Conservation (phyloP, 139 green algal species). For the Limnomonas spitsbergensis region DNA sequence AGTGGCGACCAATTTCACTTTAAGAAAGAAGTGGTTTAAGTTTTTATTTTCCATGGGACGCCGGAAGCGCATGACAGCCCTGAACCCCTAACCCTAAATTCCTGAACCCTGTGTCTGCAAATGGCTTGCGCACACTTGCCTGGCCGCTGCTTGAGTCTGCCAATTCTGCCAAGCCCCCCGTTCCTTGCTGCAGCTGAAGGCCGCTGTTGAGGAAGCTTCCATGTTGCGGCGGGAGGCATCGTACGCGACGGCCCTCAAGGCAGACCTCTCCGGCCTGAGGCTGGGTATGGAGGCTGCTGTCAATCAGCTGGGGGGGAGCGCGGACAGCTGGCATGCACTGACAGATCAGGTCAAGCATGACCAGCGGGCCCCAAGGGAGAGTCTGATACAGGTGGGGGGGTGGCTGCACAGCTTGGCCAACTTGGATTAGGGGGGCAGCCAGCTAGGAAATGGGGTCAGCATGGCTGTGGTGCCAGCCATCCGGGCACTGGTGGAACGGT, state of each 20-base stretch:
- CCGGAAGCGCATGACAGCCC: too few species aligned
- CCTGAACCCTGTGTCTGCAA: too few species aligned
- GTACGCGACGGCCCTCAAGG: neutral
- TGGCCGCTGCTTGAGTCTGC: neutral
- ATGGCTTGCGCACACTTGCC: too few species aligned
- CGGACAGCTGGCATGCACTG: neutral
- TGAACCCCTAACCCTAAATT: too few species aligned
- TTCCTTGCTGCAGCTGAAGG: neutral
- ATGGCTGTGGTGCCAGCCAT: too few species aligned
- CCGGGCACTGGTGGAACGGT: too few species aligned
- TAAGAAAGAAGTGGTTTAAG: too few species aligned
- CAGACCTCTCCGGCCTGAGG: neutral
- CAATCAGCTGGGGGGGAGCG: neutral
- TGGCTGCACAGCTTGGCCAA: too few species aligned
- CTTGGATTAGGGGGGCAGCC: too few species aligned
- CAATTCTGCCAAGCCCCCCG: neutral
- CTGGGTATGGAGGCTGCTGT: neutral
- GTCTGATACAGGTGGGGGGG: neutral
- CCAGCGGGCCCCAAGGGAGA: neutral
- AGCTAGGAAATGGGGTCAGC: too few species aligned
- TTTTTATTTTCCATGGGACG: too few species aligned
- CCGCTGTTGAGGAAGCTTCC: neutral
- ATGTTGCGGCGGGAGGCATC: neutral
- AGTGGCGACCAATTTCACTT: too few species aligned
- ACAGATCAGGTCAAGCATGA: neutral